Evolutionary conservation across 2,329 filamentous ascomycete species (phyloP).

Genomic region (Arachnopeziza araneosa): DNA sequence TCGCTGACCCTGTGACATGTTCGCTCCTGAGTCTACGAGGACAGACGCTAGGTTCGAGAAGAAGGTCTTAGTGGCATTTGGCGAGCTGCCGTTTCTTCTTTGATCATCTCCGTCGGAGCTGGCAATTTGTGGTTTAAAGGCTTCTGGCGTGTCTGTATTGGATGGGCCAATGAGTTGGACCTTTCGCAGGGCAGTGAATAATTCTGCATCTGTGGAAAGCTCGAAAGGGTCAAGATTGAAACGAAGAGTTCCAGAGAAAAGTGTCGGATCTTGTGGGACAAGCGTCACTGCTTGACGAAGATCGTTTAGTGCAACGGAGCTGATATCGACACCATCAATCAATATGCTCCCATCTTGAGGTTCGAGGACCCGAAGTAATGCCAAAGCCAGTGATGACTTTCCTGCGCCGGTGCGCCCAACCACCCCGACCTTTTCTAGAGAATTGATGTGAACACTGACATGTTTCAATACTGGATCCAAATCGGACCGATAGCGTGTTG

Average conservation of each 20-base stretch:
- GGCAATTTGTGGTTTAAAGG: too few species aligned
- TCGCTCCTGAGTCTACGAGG: neutral
- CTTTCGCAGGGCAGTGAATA: neutral
- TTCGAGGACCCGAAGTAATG: constrained; percentile 68
- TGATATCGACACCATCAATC: constrained; percentile 62
- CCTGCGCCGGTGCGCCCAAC: constrained; percentile 75
- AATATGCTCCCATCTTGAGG: constrained; percentile 52
- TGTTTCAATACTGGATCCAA: constrained; percentile 59
- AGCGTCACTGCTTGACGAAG: constrained; percentile 68
- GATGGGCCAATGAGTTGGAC: neutral
- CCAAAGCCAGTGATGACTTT: constrained; percentile 75
- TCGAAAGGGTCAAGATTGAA: neutral
- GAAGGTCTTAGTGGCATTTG: neutral
- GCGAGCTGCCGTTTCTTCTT: neutral
- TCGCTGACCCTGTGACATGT: constrained; percentile 63
- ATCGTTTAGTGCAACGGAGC: constrained; percentile 64
- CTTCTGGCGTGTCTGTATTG: too few species aligned
- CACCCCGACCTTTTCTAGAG: constrained; percentile 72
- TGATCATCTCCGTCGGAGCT: neutral
- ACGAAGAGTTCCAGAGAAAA: constrained; percentile 51
- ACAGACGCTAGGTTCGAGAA: too few species aligned
- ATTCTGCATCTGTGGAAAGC: neutral
- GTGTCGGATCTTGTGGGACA: constrained; percentile 74
- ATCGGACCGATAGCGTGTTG: neutral
- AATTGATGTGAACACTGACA: constrained; percentile 61